A percentile compares a stretch with the other conserved stretches of the same genome.
Conservation (phyloP, 2,329 filamentous ascomycete genomes). For the Biscogniauxia mediterranea region DNA sequence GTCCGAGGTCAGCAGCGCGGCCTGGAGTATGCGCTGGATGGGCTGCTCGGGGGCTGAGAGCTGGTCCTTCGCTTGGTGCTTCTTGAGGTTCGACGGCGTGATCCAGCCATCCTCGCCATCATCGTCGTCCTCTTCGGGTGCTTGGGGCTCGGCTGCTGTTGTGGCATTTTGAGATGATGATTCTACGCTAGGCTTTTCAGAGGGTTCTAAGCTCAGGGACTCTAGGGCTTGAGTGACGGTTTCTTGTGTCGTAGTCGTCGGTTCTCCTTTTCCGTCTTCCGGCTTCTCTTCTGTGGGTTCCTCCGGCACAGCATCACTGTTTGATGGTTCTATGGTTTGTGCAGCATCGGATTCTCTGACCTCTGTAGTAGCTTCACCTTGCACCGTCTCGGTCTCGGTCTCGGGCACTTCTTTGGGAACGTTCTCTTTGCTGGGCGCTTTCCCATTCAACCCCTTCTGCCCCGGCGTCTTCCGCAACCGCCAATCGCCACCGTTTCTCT, state of each 20-base stretch:
- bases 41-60: slow-evolving; percentile 47
- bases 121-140: slow-evolving; percentile 32
- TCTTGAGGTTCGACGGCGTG: slow-evolving; percentile 86
- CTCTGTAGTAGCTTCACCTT: too few relatives aligned
- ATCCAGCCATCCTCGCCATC: slow-evolving; percentile 81
- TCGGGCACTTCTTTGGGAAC: slow-evolving; percentile 10
- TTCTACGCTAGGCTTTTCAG: slow-evolving; percentile 17
- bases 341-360: too few relatives aligned
- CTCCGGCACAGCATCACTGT: slow-evolving; percentile 13
- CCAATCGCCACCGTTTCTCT: slow-evolving; percentile 88
- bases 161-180: slow-evolving; percentile 10
- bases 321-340: slow-evolving; percentile 4
- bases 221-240: slow-evolving; percentile 23
- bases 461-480: slow-evolving; percentile 74
- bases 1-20: slow-evolving; percentile 90
- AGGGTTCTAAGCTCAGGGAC: slow-evolving; percentile 24
- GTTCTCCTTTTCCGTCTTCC: too few relatives aligned
- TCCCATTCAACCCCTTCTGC: slow-evolving; percentile 75
- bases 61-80: slow-evolving; percentile 70
- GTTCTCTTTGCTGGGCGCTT: slow-evolving; percentile 47
- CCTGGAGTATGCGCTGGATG: slow-evolving; percentile 68
- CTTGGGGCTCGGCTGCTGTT: slow-evolving; percentile 9
- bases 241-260: slow-evolving; percentile 13
- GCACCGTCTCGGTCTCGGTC: slow-evolving; percentile 4
- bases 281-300: slow-evolving; percentile 1